Conservation (phyloP, 2,329 filamentous ascomycete genomes). For the Trichocomaceae sp. region DNA sequence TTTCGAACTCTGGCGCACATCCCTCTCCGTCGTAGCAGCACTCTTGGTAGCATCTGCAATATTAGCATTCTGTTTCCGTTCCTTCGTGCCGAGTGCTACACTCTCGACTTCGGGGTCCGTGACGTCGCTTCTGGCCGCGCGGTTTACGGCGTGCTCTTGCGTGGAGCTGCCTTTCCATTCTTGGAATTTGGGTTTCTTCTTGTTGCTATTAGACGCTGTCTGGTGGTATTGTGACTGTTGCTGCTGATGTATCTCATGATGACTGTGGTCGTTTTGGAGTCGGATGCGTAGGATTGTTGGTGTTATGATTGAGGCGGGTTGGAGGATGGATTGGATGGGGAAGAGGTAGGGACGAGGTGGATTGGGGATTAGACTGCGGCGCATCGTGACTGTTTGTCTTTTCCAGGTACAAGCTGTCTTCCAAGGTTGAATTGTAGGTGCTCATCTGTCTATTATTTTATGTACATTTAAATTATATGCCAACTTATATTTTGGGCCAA, state of each 20-base stretch:
- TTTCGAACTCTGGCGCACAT: conserved; percentile 29
- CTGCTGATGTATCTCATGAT: not conserved
- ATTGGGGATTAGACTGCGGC: conserved; percentile 13
- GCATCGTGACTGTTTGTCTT: conserved; percentile 7
- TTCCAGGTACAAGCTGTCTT: not conserved
- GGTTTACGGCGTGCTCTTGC: conserved; percentile 29
- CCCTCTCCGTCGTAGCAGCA: conserved; percentile 36
- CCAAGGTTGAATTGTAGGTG: no score
- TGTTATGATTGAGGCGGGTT: conserved; percentile 13
- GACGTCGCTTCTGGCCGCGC: conserved; percentile 25
- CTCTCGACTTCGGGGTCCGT: conserved; percentile 29
- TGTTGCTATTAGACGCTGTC: not conserved
- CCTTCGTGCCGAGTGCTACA: conserved; percentile 24
- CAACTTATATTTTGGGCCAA: not conserved
- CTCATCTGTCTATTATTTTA: no score
- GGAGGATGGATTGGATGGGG: conserved; percentile 17
- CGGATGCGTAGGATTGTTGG: conserved; percentile 15
- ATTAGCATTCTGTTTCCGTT: conserved; percentile 25
- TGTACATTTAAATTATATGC: no score
- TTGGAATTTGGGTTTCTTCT: conserved; percentile 14
- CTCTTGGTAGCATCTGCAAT: conserved; percentile 34
- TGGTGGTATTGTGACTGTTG: conserved; percentile 1
- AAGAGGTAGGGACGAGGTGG: conserved; percentile 15
- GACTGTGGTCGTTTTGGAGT: conserved; percentile 12
- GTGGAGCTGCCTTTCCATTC: conserved; percentile 30